Conservation (phyloP, 2,329 filamentous ascomycete species). For the Thermothelomyces thermophilus region DNA sequence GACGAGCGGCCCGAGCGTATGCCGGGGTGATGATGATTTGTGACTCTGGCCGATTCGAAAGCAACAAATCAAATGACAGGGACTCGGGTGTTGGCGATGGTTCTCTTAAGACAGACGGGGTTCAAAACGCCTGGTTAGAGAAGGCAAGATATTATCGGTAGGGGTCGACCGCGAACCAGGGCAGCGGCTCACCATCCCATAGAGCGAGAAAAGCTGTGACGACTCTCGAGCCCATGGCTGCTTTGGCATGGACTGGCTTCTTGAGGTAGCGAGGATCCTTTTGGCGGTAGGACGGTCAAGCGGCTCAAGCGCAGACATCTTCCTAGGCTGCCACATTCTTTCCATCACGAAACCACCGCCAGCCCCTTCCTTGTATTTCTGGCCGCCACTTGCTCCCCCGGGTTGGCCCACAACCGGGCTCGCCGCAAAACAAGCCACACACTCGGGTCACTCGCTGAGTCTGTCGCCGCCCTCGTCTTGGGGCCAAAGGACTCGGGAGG, state of each 20-base stretch:
- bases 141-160: too few species aligned
- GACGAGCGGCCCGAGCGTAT: neutral
- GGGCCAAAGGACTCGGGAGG: neutral
- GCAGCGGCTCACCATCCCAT: too few species aligned
- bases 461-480: neutral
- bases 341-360: neutral
- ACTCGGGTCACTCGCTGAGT: neutral
- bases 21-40: neutral
- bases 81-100: too few species aligned
- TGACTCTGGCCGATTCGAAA: too few species aligned
- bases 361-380: slow-evolving; percentile 9
- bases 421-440: slow-evolving; percentile 8
- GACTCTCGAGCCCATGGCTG: too few species aligned
- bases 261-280: neutral
- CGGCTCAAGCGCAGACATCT: neutral
- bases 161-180: too few species aligned
- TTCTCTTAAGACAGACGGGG: neutral
- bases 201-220: too few species aligned
- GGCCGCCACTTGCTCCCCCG: neutral
- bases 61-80: too few species aligned
- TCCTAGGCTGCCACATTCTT: slow-evolving; percentile 7
- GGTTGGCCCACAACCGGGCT: neutral
- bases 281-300: neutral
- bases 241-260: neutral
- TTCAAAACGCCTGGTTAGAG: too few species aligned